These are phyloP conservation scores for Ophiostoma tasmaniense DNA, from an alignment of 2,329 filamentous ascomycete species.

Conservation along the genomic window DNA sequence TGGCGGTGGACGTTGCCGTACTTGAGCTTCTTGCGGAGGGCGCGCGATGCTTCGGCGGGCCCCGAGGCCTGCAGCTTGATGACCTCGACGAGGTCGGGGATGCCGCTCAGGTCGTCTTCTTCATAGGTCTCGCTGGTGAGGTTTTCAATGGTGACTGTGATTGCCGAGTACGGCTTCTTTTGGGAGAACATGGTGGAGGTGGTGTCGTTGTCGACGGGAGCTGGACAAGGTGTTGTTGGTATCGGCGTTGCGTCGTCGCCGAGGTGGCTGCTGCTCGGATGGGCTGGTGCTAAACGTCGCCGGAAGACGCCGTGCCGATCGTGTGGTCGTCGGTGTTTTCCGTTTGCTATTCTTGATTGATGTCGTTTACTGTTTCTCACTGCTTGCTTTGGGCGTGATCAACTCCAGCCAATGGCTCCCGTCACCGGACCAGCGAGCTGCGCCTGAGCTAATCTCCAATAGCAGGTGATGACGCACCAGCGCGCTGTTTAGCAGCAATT, in stretches of 20 bases:
- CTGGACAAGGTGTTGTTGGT: not conserved
- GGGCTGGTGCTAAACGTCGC: not conserved
- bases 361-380: not conserved
- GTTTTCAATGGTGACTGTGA: conserved; percentile 85
- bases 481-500: not conserved
- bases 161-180: conserved; percentile 84
- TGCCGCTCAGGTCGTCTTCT: conserved; percentile 83
- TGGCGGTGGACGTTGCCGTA: conserved; percentile 94
- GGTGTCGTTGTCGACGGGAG: not conserved
- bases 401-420: not conserved
- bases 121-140: conserved; percentile 84
- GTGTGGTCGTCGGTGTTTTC: not conserved
- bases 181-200: conserved; percentile 11
- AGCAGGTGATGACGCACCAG: not conserved
- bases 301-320: conserved; percentile 1
- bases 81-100: conserved; percentile 89
- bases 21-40: conserved; percentile 96
- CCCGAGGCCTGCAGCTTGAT: conserved; percentile 83
- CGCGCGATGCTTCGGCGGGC: conserved; percentile 79
- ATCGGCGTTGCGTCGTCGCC: no score
- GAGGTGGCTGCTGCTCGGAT: no score
- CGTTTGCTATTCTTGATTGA: not conserved
- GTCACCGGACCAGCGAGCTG: not conserved
- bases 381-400: no score
- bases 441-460: not conserved